Evolutionary conservation across 768 basidiomycete species (phyloP), one percentile per base, ranked within the genome.

Genomic region (Termitomyces sp.): DNA sequence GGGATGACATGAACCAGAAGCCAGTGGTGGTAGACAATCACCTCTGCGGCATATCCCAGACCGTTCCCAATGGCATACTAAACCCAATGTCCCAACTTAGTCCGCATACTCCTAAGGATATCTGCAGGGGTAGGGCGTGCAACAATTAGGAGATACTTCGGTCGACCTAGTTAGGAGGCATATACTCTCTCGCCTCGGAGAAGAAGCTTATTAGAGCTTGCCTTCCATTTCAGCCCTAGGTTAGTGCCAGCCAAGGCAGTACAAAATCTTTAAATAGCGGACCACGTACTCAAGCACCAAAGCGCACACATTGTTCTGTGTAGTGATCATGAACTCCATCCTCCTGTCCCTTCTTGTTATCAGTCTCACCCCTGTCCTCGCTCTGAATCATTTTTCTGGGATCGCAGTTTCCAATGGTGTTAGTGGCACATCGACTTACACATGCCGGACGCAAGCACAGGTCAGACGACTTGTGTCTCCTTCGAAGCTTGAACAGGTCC

Each of bases 391-490:
- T 44, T 75, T 73, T 53, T 62, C 55, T 19, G 73, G 72, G 3
- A 50, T 75, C 12, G 63, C 63, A 2, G 66, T 61, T 5, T 69
- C 72, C 10, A 75, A 73, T 59, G 65, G 69, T 47, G 62, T 63
- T 21, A 67, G 63, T 8, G 61, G 63, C 9, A 60, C 56, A 12
- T 49, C 60, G 0, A 16, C 64, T 3, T 75, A 71, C 54, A 70
- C 68, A 6, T 73, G 72, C 56, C 62, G 72, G 30, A 70, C 69
- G 4, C 72, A 73, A 56, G 62, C 61, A 10, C 66, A 75, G 58
- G 73, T 71, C 19, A 56, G 61, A 52, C 27, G 3, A 52, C 27
- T 39, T 27, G 6, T 23, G 16, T 43, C 21, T 11, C 16, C 7
- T 42, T 28, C 6, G 27, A 28, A n/a, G 16, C 9, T 5, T 28